phyloP scores from a whole-genome alignment of 805 yeast genomes.

The Yamadazyma kitorensis region DNA sequence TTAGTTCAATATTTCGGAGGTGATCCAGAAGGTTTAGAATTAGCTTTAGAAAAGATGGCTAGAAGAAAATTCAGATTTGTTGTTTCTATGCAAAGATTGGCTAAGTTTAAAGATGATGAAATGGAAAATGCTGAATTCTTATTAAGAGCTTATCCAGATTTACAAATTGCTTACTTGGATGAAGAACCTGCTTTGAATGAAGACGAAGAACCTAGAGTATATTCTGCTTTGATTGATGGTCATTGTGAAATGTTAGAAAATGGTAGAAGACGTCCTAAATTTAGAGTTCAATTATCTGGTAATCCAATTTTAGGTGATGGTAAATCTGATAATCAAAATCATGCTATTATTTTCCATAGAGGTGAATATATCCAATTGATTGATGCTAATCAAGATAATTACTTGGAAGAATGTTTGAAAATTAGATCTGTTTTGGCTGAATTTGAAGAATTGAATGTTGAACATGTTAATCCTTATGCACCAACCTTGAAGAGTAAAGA shows the following conservation, averaged over 20 bases:
- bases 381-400: slow-evolving; percentile 84
- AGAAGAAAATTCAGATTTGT: slow-evolving; percentile 62
- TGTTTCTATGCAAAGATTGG: slow-evolving; percentile 62
- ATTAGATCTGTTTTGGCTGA: slow-evolving; percentile 73
- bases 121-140: slow-evolving; percentile 57
- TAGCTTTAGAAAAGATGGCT: slow-evolving; percentile 81
- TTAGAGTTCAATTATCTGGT: slow-evolving; percentile 66
- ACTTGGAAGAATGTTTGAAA: slow-evolving; percentile 77
- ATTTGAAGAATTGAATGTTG: slow-evolving; percentile 59
- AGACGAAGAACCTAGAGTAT: slow-evolving; percentile 46
- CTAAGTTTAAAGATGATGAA: slow-evolving; percentile 54
- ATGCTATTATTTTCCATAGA: slow-evolving; percentile 67
- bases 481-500: slow-evolving; percentile 62
- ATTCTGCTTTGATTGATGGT: slow-evolving; percentile 71
- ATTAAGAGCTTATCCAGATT: slow-evolving; percentile 63
- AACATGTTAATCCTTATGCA: slow-evolving; percentile 79
- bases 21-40: slow-evolving; percentile 93
- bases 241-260: slow-evolving; percentile 56
- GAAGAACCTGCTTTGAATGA: slow-evolving; percentile 43
- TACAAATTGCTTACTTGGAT: slow-evolving; percentile 62
- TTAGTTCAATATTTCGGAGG: slow-evolving; percentile 93
- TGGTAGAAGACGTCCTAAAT: slow-evolving; percentile 61
- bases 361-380: slow-evolving; percentile 80
- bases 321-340: slow-evolving; percentile 80
- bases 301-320: slow-evolving; percentile 85